Conservation (phyloP, 2,329 filamentous ascomycete species). For the Xylariaceae sp. region DNA sequence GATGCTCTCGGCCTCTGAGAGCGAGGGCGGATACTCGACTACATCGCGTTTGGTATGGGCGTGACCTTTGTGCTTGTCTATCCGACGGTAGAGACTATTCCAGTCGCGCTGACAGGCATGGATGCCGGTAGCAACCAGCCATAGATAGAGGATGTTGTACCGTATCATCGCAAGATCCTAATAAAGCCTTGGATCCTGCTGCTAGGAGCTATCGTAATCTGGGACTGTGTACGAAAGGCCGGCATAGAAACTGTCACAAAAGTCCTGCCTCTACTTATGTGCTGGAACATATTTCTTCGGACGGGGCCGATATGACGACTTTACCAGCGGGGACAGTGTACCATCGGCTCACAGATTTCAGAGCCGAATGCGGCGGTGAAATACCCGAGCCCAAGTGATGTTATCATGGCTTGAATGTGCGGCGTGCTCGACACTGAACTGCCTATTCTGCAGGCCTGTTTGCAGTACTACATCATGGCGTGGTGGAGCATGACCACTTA, state of each 20-base stretch:
- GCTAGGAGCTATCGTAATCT: no score
- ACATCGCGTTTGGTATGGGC: slow-evolving; percentile 2
- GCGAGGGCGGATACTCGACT: slow-evolving; percentile 4
- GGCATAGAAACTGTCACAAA: background rate
- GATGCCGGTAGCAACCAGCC: background rate
- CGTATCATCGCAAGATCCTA: background rate
- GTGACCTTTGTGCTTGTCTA: slow-evolving; percentile 1
- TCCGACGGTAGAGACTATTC: slow-evolving; percentile 1
- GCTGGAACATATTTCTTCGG: no score
- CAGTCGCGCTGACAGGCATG: slow-evolving; percentile 7
- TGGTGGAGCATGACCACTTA: no score
- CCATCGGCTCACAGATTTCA: background rate
- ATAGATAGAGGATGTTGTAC: background rate
- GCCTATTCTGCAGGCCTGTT: slow-evolving; percentile 1
- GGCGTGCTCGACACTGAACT: background rate
- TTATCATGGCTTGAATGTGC: background rate
- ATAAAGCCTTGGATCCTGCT: background rate
- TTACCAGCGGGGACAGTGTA: background rate
- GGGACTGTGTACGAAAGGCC: background rate
- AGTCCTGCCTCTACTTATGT: background rate
- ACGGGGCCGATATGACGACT: no score
- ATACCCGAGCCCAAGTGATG: background rate
- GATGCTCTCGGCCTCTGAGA: slow-evolving; percentile 5
- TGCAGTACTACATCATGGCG: background rate
- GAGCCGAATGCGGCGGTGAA: no score